Conservation (phyloP, 768 basidiomycete genomes). For the Lactarius akahatsu region DNA sequence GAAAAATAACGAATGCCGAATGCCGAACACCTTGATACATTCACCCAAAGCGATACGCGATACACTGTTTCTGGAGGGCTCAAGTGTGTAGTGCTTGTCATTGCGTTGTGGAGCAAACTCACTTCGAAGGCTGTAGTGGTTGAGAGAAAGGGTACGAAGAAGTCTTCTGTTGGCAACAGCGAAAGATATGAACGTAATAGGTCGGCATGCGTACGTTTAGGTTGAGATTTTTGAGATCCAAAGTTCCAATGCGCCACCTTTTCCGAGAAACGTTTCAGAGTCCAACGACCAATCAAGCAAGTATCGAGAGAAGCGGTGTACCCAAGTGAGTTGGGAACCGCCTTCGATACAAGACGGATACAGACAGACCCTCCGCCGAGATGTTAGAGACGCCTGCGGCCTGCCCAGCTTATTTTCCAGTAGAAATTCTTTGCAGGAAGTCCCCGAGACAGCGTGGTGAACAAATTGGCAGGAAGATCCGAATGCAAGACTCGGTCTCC, state of each 20-base stretch:
- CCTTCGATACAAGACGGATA: conserved; percentile 71
- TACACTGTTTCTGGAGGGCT: conserved; percentile 63
- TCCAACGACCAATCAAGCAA: background rate
- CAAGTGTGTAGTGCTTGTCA: conserved; percentile 48
- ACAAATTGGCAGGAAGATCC: conserved; percentile 71
- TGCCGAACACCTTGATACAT: conserved; percentile 84
- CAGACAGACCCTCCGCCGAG: conserved; percentile 62
- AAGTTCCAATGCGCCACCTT: conserved; percentile 73
- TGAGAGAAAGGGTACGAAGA: background rate
- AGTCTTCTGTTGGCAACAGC: conserved; percentile 31
- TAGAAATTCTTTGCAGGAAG: conserved; percentile 87
- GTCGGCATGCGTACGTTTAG: conserved; percentile 38
- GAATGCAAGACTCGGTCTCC: conserved; percentile 62
- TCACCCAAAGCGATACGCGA: conserved; percentile 55
- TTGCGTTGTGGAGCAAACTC: conserved; percentile 28
- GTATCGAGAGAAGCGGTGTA: conserved; percentile 37
- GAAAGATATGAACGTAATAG: conserved; percentile 46
- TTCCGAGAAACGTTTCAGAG: conserved; percentile 40
- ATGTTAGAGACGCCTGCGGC: conserved; percentile 58
- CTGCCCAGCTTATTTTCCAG: conserved; percentile 80
- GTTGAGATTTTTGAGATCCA: conserved; percentile 42
- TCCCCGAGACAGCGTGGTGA: conserved; percentile 81
- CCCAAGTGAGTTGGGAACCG: conserved; percentile 83
- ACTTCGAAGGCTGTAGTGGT: conserved; percentile 16
- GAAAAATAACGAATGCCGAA: conserved; percentile 77